Conservation (phyloP, 1,284 basidiomycete genomes). For the Boletus smithii region DNA sequence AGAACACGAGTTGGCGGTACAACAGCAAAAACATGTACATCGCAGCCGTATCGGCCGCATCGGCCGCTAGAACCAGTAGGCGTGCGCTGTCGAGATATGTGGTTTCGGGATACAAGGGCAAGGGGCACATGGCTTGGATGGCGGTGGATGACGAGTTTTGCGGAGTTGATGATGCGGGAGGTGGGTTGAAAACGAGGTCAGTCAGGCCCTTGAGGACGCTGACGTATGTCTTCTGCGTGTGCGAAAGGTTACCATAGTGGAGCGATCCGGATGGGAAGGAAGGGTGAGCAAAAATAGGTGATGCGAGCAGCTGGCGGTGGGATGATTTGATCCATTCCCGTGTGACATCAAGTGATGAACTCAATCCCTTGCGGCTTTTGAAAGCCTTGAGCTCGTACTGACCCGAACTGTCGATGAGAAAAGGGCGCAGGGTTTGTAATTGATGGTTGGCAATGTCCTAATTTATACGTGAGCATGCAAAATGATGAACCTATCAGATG, state of each 20-base stretch:
- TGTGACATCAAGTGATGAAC: constrained; percentile 53
- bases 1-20: constrained; percentile 69
- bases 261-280: constrained; percentile 40
- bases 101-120: constrained; percentile 71
- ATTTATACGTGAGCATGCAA: constrained; percentile 19
- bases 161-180: constrained; percentile 34
- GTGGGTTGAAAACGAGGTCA: constrained; percentile 67
- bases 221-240: constrained; percentile 54
- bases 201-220: constrained; percentile 63
- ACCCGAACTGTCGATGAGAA: constrained; percentile 77
- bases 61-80: constrained; percentile 64
- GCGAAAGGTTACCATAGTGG: constrained; percentile 41
- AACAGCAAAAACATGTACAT: constrained; percentile 80
- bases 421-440: constrained; percentile 82
- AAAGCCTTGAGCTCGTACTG: constrained; percentile 82
- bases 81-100: constrained; percentile 80
- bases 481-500: constrained; percentile 16
- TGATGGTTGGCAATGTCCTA: constrained; percentile 96
- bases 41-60: constrained; percentile 73
- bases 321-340: constrained; percentile 59
- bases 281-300: constrained; percentile 42
- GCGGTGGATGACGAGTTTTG: constrained; percentile 30
- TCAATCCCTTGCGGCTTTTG: constrained; percentile 51
- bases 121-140: constrained; percentile 36
- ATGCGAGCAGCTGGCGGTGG: constrained; percentile 37